Conservation (phyloP, 192 early-diverging fungal species). For the Umbelopsis vinacea region DNA sequence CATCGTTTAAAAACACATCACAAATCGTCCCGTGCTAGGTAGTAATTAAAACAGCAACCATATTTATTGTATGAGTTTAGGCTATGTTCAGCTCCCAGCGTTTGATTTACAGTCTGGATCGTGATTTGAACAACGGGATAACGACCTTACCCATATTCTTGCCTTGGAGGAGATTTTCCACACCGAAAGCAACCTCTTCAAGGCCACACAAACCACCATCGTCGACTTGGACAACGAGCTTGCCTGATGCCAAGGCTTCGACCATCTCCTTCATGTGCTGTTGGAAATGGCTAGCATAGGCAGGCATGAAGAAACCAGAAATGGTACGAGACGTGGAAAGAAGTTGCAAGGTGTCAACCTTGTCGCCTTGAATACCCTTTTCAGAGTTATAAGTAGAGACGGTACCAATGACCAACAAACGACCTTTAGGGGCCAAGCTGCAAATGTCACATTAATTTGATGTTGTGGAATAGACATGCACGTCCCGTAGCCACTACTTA, state of each 20-base stretch:
- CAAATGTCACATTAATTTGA: slow-evolving; percentile 22
- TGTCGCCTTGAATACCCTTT: slow-evolving; percentile 44
- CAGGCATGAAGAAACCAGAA: slow-evolving; percentile 60
- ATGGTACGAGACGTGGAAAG: slow-evolving; percentile 54
- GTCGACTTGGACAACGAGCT: slow-evolving; percentile 49
- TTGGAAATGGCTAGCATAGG: slow-evolving; percentile 42
- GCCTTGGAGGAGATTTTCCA: slow-evolving; percentile 52
- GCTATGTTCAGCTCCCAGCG: neutral
- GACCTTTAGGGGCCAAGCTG: slow-evolving; percentile 37
- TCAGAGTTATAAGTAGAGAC: slow-evolving; percentile 24
- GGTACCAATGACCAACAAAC: slow-evolving; percentile 39
- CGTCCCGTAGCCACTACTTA: slow-evolving; percentile 26
- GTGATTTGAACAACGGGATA: slow-evolving; percentile 34
- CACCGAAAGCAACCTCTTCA: slow-evolving; percentile 41
- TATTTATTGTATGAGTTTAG: neutral
- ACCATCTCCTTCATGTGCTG: slow-evolving; percentile 41
- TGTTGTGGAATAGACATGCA: slow-evolving; percentile 34
- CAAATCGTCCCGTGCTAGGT: too few species aligned
- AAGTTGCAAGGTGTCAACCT: slow-evolving; percentile 48
- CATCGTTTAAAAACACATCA: too few species aligned
- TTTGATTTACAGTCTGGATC: slow-evolving; percentile 33
- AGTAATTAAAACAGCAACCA: too few species aligned
- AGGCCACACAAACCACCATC: slow-evolving; percentile 45
- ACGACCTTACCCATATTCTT: slow-evolving; percentile 65
- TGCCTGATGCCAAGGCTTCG: slow-evolving; percentile 30